Base-by-base conservation (phyloP, 2,329 filamentous ascomycete genomes). In the Stromatinia cepivora region DNA sequence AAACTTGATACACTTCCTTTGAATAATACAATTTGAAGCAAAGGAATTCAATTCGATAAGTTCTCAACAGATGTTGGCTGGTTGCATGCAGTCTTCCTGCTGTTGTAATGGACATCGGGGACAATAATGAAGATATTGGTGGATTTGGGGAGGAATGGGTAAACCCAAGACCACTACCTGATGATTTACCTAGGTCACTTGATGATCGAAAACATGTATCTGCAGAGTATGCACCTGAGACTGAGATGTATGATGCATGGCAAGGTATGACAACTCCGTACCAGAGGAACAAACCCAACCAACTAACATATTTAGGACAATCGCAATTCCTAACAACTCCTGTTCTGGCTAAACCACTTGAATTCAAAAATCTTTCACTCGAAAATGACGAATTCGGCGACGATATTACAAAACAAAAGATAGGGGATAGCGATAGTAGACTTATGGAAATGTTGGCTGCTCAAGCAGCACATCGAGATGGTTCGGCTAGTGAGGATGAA, bases 241-340 rank as follows among this genome's bases (percentile, higher is more conserved):
- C 94, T 53, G 95, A 98, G 84, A 93, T 97, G 83, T 99, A 98
- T 80, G 95, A 99, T 86, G 95, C 93, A 75, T 99, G 95, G 95
- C 93, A 98, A 89, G 94, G 94, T 90, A 79, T 48, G 71, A 57
- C 28, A 57, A 31, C 42, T 42, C 57, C 53, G 45, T 59, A 46
- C 28, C 64, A 13, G 42, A 17, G 58, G 48, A 36, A 66, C 71
- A 63, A 71, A 71, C 61, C 50, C 36, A 67, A 67, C 66, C 72
- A 69, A 73, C 48, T 74, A 54, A 69, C 70, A 65, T 62, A 42
- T 69, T 70, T 78, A 97, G 94, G 94, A 73, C 93, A 97, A 84
- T 97, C 94, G 57, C 94, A 97, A 81, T 97, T 97, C 81, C 85
- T 98, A 73, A 96, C 93, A 6, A 92, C 90, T 5, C 94, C 94